Evolutionary conservation across 2,329 filamentous ascomycete species (phyloP).

Genomic region (Venturia carpophila): DNA sequence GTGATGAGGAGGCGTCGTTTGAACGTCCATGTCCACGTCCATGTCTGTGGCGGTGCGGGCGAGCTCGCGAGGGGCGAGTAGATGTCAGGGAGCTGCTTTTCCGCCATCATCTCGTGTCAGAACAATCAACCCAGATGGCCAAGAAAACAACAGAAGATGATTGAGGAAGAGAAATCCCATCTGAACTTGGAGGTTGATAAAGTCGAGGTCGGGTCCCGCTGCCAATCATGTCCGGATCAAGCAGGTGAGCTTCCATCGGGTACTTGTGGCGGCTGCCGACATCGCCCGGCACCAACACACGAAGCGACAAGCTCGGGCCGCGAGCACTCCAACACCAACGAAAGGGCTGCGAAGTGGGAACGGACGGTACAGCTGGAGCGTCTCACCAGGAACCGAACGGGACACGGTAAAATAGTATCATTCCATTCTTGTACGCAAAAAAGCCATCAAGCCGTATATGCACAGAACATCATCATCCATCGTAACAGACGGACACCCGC

Average conservation of each 20-base stretch:
- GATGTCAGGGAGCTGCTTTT: background rate
- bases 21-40: background rate
- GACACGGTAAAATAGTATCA: too few species aligned
- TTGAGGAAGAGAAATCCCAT: background rate
- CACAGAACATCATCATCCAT: background rate
- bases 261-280: background rate
- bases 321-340: background rate
- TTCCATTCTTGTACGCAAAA: slow-evolving; percentile 4
- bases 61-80: background rate
- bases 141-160: background rate
- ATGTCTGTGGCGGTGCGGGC: background rate
- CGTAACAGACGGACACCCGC: background rate
- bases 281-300: background rate
- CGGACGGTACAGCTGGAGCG: too few species aligned
- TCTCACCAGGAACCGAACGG: too few species aligned
- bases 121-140: background rate
- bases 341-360: too few species aligned
- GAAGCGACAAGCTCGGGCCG: background rate
- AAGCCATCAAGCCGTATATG: background rate
- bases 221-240: background rate
- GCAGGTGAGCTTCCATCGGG: background rate
- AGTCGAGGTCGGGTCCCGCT: background rate
- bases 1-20: background rate
- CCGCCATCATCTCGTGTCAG: background rate
- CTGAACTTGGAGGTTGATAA: too few species aligned